These are phyloP conservation scores for Paulownia fortunei DNA, from an alignment of 257 asterid species.

Conservation along the genomic window DNA sequence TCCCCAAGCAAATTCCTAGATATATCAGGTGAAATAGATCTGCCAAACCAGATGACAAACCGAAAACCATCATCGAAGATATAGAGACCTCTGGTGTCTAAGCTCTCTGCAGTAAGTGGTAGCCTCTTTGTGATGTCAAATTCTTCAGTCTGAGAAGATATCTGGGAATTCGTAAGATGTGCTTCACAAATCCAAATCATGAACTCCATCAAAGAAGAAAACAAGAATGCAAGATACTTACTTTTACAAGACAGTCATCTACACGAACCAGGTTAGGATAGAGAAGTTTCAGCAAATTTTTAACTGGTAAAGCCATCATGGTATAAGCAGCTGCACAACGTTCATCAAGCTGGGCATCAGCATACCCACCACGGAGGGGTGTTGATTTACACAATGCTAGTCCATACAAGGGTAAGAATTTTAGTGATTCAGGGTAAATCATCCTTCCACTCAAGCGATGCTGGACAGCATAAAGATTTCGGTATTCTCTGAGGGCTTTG, in stretches of 20 bases:
- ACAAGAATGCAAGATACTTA: slow-evolving; percentile 35
- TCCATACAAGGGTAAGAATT: slow-evolving; percentile 69
- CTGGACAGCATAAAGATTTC: slow-evolving; percentile 93
- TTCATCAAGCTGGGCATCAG: slow-evolving; percentile 83
- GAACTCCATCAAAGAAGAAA: slow-evolving; percentile 27
- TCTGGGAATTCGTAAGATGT: slow-evolving; percentile 32
- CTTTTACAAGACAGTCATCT: slow-evolving; percentile 66
- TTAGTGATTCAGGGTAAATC: slow-evolving; percentile 91
- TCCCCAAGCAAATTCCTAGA: slow-evolving; percentile 76
- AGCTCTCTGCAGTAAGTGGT: slow-evolving; percentile 84
- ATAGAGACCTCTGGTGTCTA: slow-evolving; percentile 88
- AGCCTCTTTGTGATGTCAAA: slow-evolving; percentile 60
- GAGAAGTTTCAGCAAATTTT: slow-evolving; percentile 75
- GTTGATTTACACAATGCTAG: slow-evolving; percentile 78
- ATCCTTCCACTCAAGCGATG: slow-evolving; percentile 87
- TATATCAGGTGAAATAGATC: slow-evolving; percentile 80
- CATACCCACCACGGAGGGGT: slow-evolving; percentile 87
- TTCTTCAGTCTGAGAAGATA: slow-evolving; percentile 55
- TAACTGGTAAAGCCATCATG: slow-evolving; percentile 82
- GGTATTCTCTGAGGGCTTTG: slow-evolving; percentile 91
- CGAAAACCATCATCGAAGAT: slow-evolving; percentile 90
- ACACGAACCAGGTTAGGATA: slow-evolving; percentile 74
- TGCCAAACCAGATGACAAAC: slow-evolving; percentile 92
- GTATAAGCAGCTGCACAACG: slow-evolving; percentile 77
- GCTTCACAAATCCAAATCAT: slow-evolving; percentile 35